Percentiles rank a stretch among this genome's conserved stretches.
phyloP scores from a whole-genome alignment of 1,284 basidiomycete genomes.

The Irpex lacteus region DNA sequence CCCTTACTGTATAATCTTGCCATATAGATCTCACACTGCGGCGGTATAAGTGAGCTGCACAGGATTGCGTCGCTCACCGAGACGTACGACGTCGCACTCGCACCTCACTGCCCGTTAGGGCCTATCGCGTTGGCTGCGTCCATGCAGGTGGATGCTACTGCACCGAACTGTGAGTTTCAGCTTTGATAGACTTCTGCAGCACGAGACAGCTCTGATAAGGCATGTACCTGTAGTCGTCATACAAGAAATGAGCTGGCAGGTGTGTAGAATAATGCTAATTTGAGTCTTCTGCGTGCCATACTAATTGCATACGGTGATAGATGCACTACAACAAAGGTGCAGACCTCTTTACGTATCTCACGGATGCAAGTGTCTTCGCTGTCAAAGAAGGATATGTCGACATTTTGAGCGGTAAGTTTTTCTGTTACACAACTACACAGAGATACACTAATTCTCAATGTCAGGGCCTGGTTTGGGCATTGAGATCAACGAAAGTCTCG shows the following conservation, averaged over 20 bases:
- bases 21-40: slow-evolving; percentile 56
- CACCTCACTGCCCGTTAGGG: slow-evolving; percentile 63
- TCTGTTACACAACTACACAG: background rate
- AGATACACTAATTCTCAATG: background rate
- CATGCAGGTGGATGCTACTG: slow-evolving; percentile 52
- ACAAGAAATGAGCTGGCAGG: slow-evolving; percentile 69
- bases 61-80: slow-evolving; percentile 71
- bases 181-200: background rate
- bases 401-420: slow-evolving; percentile 42
- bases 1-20: background rate
- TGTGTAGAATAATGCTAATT: slow-evolving; percentile 17
- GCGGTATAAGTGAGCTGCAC: slow-evolving; percentile 73
- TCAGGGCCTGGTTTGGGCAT: slow-evolving; percentile 68
- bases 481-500: slow-evolving; percentile 63
- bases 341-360: slow-evolving; percentile 68
- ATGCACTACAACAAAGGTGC: slow-evolving; percentile 76
- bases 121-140: slow-evolving; percentile 76
- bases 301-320: slow-evolving; percentile 28
- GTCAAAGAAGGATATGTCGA: slow-evolving; percentile 61
- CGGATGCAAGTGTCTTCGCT: slow-evolving; percentile 55
- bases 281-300: no score
- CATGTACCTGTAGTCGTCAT: slow-evolving; percentile 44
- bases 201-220: no score
- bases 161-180: slow-evolving; percentile 49
- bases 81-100: slow-evolving; percentile 62